These are phyloP conservation scores for Juglanconis sp. DNA, from an alignment of 2,329 filamentous ascomycete genomes.

Conservation along the genomic window DNA sequence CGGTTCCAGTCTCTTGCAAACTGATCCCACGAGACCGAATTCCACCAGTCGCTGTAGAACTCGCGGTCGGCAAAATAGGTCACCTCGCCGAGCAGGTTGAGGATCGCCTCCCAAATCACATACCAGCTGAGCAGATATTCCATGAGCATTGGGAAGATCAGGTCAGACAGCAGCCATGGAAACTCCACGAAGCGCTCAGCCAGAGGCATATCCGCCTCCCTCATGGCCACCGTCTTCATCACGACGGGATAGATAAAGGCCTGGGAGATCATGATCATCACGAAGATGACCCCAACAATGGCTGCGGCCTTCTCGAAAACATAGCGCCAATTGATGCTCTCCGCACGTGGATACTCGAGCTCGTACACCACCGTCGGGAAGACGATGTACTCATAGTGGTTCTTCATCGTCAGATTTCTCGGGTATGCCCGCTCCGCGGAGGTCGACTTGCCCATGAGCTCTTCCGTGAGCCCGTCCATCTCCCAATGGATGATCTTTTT, in stretches of 20 bases:
- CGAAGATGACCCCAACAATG: constrained; percentile 68
- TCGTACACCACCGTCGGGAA: constrained; percentile 78
- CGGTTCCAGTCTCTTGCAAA: constrained; percentile 79
- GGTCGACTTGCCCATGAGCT: constrained; percentile 62
- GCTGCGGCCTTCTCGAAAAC: constrained; percentile 69
- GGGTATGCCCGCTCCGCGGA: constrained; percentile 56
- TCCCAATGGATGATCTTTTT: constrained; percentile 64
- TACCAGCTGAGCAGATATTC: constrained; percentile 78
- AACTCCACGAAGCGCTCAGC: constrained; percentile 62
- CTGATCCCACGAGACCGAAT: constrained; percentile 67
- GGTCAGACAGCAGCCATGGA: constrained; percentile 70
- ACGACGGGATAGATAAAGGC: constrained; percentile 76
- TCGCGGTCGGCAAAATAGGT: constrained; percentile 74
- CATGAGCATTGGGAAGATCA: constrained; percentile 76
- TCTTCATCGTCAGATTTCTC: constrained; percentile 60
- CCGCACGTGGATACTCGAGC: constrained; percentile 68
- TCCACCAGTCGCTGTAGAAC: constrained; percentile 68
- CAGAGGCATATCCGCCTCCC: constrained; percentile 61
- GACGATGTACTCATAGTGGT: constrained; percentile 70
- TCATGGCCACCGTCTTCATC: constrained; percentile 63
- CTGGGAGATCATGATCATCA: constrained; percentile 78
- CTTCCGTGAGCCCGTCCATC: constrained; percentile 60
- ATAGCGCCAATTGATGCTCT: constrained; percentile 70
- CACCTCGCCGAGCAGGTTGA: constrained; percentile 74
- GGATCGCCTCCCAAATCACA: constrained; percentile 73